Evolutionary conservation across 257 asterid species (phyloP).

Genomic region (Rauvolfia tetraphylla): DNA sequence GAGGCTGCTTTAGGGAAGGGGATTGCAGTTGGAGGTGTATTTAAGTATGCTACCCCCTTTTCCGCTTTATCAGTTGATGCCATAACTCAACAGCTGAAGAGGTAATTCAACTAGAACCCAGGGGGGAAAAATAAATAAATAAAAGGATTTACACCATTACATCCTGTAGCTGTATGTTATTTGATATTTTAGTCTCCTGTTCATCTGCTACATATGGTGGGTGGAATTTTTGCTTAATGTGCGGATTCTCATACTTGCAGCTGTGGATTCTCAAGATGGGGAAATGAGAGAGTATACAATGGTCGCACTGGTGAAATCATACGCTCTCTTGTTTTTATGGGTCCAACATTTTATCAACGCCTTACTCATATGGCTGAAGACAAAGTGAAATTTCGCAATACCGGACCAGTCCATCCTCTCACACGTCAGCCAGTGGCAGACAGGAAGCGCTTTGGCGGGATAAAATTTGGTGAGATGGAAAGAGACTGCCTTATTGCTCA

Average conservation of each 20-base stretch:
- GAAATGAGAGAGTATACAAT: conserved; percentile 72
- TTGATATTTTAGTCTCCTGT: background rate
- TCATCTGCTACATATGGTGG: background rate
- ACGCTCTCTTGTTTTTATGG: conserved; percentile 66
- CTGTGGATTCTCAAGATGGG: conserved; percentile 83
- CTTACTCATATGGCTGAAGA: conserved; percentile 94
- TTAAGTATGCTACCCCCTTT: conserved; percentile 87
- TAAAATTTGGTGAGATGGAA: conserved; percentile 95
- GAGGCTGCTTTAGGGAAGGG: conserved; percentile 94
- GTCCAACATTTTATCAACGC: conserved; percentile 93
- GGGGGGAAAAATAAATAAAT: too few species aligned
- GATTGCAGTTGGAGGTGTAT: conserved; percentile 71
- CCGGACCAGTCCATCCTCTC: conserved; percentile 93
- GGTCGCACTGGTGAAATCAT: conserved; percentile 81
- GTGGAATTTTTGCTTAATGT: background rate
- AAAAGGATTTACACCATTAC: background rate
- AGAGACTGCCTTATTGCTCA: conserved; percentile 93
- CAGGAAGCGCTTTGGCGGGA: conserved; percentile 88
- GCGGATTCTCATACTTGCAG: conserved; percentile 32
- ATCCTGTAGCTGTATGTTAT: background rate
- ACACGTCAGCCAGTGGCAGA: conserved; percentile 98
- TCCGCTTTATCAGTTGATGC: conserved; percentile 71
- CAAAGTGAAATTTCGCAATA: conserved; percentile 82
- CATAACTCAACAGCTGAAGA: conserved; percentile 73
- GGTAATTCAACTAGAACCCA: conserved; percentile 38